These are phyloP conservation scores for Pythium aristosporum DNA, from an alignment of 352 stramenopile species.

Conservation along the genomic window DNA sequence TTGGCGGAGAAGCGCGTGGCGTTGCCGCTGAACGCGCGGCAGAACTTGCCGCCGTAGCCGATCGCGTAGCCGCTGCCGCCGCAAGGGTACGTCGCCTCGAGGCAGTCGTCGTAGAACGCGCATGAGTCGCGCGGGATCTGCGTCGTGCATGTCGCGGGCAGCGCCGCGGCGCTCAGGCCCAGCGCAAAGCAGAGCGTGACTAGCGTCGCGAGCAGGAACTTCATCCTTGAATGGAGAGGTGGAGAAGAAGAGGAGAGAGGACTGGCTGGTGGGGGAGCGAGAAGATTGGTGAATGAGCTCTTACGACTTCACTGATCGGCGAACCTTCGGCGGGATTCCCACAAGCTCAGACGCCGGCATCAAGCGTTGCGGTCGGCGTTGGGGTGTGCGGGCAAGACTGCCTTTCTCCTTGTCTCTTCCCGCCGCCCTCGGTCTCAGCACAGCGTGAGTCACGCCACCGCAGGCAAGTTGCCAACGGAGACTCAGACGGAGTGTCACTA, in stretches of 20 bases:
- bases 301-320: no score
- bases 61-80: conserved; percentile 27
- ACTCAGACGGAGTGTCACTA: not conserved
- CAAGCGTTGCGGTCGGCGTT: conserved; percentile 2
- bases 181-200: conserved; percentile 10
- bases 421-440: not conserved
- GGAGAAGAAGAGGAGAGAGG: not conserved
- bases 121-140: conserved; percentile 30
- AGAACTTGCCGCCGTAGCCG: conserved; percentile 34
- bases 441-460: not conserved
- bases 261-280: not conserved
- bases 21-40: conserved; percentile 27
- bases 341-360: not conserved
- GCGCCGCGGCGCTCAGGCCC: conserved; percentile 6
- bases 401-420: not conserved
- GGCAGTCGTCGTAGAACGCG: conserved; percentile 32
- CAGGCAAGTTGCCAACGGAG: no score
- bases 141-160: conserved; percentile 23
- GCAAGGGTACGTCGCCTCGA: conserved; percentile 29
- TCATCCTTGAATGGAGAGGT: conserved; percentile 4
- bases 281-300: conserved; percentile 19
- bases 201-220: conserved; percentile 21
- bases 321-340: not conserved
- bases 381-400: not conserved
- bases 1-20: conserved; percentile 24